These are phyloP conservation scores for Aspergillus sp. DNA, from an alignment of 2,329 filamentous ascomycete species.

Conservation along the genomic window DNA sequence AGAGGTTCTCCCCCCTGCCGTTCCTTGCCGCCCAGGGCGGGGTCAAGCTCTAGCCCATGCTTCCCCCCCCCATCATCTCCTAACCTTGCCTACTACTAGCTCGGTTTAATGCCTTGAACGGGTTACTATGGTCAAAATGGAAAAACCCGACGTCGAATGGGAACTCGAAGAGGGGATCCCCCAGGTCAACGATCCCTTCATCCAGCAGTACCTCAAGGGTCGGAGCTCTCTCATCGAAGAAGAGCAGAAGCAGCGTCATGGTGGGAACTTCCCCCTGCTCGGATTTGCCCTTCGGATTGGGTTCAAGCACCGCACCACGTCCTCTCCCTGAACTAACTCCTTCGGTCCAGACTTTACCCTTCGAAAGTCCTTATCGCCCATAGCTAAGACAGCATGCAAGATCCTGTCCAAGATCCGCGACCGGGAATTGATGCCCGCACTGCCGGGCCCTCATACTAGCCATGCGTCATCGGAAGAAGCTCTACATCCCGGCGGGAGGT, in stretches of 20 bases:
- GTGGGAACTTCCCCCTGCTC: slow-evolving; percentile 46
- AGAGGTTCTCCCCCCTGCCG: too few relatives aligned
- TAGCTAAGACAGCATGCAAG: slow-evolving; percentile 72
- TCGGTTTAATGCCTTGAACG: neutral
- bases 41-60: neutral
- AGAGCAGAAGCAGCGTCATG: slow-evolving; percentile 80
- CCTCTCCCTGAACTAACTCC: slow-evolving; percentile 9
- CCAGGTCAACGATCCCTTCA: slow-evolving; percentile 66
- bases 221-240: slow-evolving; percentile 73
- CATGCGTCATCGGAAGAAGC: slow-evolving; percentile 59
- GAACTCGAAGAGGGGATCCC: slow-evolving; percentile 46
- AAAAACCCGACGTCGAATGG: slow-evolving; percentile 23
- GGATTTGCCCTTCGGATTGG: neutral
- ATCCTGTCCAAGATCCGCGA: slow-evolving; percentile 79
- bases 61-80: neutral
- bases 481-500: slow-evolving; percentile 90
- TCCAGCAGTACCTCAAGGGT: slow-evolving; percentile 77
- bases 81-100: neutral
- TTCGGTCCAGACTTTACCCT: slow-evolving; percentile 28
- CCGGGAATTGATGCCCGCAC: slow-evolving; percentile 68
- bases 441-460: slow-evolving; percentile 66
- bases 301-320: neutral
- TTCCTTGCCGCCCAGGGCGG: neutral
- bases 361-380: slow-evolving; percentile 65
- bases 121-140: neutral